Evolutionary conservation across 2,329 filamentous ascomycete species (phyloP).

Genomic region (Fusarium piperis): DNA sequence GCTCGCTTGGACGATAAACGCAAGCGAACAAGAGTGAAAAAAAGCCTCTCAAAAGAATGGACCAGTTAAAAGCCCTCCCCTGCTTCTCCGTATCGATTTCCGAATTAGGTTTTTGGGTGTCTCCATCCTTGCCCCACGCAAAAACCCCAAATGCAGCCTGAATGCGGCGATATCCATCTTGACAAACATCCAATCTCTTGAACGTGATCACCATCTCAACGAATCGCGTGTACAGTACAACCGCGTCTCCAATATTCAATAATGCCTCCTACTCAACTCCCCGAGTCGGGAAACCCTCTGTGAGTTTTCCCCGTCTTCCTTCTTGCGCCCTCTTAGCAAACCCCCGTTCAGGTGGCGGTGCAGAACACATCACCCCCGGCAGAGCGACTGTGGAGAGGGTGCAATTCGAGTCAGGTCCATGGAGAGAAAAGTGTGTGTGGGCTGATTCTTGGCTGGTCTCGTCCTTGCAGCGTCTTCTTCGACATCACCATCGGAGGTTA

Average conservation of each 20-base stretch:
- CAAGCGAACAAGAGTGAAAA: neutral
- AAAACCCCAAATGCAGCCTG: conserved; percentile 17
- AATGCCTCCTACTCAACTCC: conserved; percentile 58
- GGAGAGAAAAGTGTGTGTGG: conserved; percentile 25
- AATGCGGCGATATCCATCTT: conserved; percentile 1
- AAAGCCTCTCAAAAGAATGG: neutral
- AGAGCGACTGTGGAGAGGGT: conserved; percentile 18
- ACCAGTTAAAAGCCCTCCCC: conserved; percentile 13
- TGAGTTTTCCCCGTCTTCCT: conserved; percentile 44
- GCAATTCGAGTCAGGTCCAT: conserved; percentile 28
- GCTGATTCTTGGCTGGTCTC: conserved; percentile 31
- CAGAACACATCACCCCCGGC: conserved; percentile 18
- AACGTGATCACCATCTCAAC: neutral
- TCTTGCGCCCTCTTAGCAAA: neutral
- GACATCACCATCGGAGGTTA: conserved; percentile 81
- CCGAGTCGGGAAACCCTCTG: conserved; percentile 59
- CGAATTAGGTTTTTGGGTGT: conserved; percentile 5
- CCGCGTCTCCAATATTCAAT: neutral
- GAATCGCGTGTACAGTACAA: neutral
- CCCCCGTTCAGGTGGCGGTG: conserved; percentile 18
- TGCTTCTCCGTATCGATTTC: conserved; percentile 22
- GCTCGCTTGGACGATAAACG: neutral
- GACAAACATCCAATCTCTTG: neutral
- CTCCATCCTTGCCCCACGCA: conserved; percentile 19
- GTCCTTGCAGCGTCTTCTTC: conserved; percentile 69